A percentile compares a stretch with the other conserved stretches of the same genome.
Evolutionary conservation across 768 basidiomycete genomes (phyloP).

Genomic region (Pleurotus pulmonarius): DNA sequence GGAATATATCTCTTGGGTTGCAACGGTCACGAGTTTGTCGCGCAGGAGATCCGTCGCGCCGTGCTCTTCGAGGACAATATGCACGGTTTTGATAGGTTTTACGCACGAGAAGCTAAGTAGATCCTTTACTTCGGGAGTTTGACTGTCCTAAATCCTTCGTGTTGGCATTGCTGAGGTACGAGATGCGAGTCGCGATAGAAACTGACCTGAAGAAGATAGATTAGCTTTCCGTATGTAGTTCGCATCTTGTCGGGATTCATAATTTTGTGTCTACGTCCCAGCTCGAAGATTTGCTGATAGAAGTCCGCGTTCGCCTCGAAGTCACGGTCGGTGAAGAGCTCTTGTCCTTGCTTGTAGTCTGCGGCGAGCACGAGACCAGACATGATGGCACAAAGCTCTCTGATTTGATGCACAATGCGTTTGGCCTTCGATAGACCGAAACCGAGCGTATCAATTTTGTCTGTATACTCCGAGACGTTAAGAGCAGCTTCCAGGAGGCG

Average conservation of each 20-base stretch:
- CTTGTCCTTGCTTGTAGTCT: constrained; percentile 87
- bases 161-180: constrained; percentile 9
- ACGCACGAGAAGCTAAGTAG: constrained; percentile 79
- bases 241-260: constrained; percentile 94
- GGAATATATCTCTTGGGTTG: constrained; percentile 80
- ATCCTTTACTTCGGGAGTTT: constrained; percentile 77
- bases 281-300: constrained; percentile 77
- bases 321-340: constrained; percentile 77
- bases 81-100: constrained; percentile 71
- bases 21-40: constrained; percentile 70
- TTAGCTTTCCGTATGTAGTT: constrained; percentile 82
- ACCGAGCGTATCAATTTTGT: constrained; percentile 82
- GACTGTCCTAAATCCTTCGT: constrained; percentile 62
- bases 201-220: constrained; percentile 76
- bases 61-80: constrained; percentile 60
- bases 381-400: constrained; percentile 84
- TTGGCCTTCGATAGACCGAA: constrained; percentile 82
- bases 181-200: not conserved
- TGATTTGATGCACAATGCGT: constrained; percentile 82
- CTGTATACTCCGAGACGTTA: constrained; percentile 83
- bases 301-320: constrained; percentile 79
- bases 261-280: constrained; percentile 83
- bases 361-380: constrained; percentile 79
- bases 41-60: constrained; percentile 66
- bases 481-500: constrained; percentile 84